Conservation (phyloP, 2,329 filamentous ascomycete genomes). For the Thyridium curvatum region DNA sequence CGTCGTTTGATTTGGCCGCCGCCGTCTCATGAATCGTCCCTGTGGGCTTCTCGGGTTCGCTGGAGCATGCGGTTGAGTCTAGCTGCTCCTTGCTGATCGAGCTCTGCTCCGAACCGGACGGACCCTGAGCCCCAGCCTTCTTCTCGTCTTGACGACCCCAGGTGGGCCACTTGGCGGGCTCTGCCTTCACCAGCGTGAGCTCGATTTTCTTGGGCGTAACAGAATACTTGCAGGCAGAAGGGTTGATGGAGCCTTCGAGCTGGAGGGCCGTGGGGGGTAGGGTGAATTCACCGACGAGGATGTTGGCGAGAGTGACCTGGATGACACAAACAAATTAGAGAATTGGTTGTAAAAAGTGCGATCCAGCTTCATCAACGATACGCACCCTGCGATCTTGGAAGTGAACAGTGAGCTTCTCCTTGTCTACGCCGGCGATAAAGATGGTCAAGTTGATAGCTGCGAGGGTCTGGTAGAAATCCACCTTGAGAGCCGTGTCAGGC, state of each 20-base stretch:
- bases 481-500: conserved; percentile 16
- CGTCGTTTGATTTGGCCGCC: too few relatives aligned
- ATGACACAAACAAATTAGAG: too few relatives aligned
- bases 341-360: too few relatives aligned
- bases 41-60: too few relatives aligned
- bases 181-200: conserved; percentile 20
- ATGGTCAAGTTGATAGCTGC: conserved; percentile 26
- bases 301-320: too few relatives aligned
- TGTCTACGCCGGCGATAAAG: conserved; percentile 30
- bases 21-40: too few relatives aligned
- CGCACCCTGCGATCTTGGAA: conserved; percentile 4
- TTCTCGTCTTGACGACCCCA: conserved; percentile 16
- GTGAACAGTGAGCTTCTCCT: conserved; percentile 14
- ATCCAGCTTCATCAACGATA: too few relatives aligned
- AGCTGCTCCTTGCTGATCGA: neutral
- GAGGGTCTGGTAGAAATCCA: conserved; percentile 34
- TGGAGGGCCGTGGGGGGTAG: conserved; percentile 6
- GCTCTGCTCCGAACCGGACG: neutral
- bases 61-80: too few relatives aligned
- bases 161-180: conserved; percentile 19
- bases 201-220: conserved; percentile 25
- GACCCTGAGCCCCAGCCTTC: neutral
- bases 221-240: conserved; percentile 11
- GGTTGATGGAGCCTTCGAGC: conserved; percentile 17
- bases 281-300: too few relatives aligned